Conservation (phyloP, 108 stramenopile genomes). For the Fistulifera solaris region DNA sequence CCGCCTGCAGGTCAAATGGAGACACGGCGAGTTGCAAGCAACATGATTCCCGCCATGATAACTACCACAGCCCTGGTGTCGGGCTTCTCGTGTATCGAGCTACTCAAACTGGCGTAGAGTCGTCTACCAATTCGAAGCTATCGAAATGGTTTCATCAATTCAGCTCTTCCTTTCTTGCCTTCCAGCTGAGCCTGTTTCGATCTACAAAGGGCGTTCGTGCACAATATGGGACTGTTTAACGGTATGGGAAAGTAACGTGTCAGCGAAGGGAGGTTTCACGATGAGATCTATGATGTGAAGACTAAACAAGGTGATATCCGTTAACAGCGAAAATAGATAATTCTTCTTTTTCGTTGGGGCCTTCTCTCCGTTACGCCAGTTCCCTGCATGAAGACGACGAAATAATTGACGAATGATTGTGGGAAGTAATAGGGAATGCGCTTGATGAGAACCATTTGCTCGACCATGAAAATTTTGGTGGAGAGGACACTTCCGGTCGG, state of each 20-base stretch:
- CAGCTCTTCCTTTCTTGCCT: conserved; percentile 91
- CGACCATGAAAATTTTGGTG: conserved; percentile 19
- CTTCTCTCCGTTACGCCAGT: conserved; percentile 75
- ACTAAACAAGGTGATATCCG: conserved; percentile 38
- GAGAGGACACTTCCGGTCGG: not conserved
- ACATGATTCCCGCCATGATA: conserved; percentile 97
- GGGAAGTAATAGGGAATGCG: conserved; percentile 49
- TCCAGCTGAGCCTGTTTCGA: conserved; percentile 51
- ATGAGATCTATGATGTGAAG: conserved; percentile 39
- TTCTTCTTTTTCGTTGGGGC: conserved; percentile 56
- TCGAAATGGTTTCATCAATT: conserved; percentile 90
- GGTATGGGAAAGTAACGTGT: conserved; percentile 53
- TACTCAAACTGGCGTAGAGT: conserved; percentile 82
- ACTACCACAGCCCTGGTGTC: conserved; percentile 96
- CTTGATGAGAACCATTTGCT: conserved; percentile 41
- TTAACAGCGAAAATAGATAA: conserved; percentile 41
- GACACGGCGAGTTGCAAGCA: conserved; percentile 89
- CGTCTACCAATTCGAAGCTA: conserved; percentile 58
- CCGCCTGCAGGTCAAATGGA: conserved; percentile 89
- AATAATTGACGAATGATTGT: conserved; percentile 40
- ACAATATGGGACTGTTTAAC: conserved; percentile 91
- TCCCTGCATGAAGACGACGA: conserved; percentile 72
- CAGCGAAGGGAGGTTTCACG: conserved; percentile 41
- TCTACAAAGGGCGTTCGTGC: conserved; percentile 52
- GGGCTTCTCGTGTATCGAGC: conserved; percentile 89